Percentiles rank a stretch among this genome's conserved stretches.
Conservation (phyloP, 495 filamentous ascomycete genomes). For the Penicillium argentinense region DNA sequence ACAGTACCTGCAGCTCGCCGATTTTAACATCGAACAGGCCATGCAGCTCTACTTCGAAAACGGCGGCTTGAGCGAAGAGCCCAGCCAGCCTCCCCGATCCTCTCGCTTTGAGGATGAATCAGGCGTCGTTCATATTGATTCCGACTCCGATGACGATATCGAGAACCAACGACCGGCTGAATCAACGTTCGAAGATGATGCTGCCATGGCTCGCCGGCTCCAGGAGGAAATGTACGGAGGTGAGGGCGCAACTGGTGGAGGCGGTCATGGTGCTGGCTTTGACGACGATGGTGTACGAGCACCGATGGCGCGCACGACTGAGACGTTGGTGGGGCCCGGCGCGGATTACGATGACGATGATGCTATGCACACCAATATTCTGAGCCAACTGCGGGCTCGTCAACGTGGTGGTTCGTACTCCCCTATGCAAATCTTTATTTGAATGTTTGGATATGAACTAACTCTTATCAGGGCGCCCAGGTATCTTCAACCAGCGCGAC, state of each 20-base stretch:
- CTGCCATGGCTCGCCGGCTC: conserved; percentile 84
- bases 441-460: conserved; percentile 4
- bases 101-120: conserved; percentile 48
- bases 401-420: conserved; percentile 46
- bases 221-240: conserved; percentile 87
- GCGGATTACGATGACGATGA: conserved; percentile 58
- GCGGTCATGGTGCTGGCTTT: conserved; percentile 7
- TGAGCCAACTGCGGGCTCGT: conserved; percentile 64
- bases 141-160: conserved; percentile 64
- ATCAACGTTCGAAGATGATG: conserved; percentile 73
- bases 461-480: conserved; percentile 48
- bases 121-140: conserved; percentile 71
- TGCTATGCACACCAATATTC: conserved; percentile 60
- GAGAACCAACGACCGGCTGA: conserved; percentile 5
- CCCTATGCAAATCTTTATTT: too few relatives aligned
- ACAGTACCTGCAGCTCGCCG: conserved; percentile 79
- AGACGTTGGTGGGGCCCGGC: conserved; percentile 80
- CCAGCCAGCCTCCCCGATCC: conserved; percentile 26
- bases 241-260: conserved; percentile 25
- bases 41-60: conserved; percentile 88
- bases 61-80: conserved; percentile 54
- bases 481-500: conserved; percentile 86
- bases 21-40: conserved; percentile 79
- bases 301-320: conserved; percentile 86
- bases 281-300: conserved; percentile 74